phyloP scores from a whole-genome alignment of 352 stramenopile genomes.

The Phytophthora syringae region DNA sequence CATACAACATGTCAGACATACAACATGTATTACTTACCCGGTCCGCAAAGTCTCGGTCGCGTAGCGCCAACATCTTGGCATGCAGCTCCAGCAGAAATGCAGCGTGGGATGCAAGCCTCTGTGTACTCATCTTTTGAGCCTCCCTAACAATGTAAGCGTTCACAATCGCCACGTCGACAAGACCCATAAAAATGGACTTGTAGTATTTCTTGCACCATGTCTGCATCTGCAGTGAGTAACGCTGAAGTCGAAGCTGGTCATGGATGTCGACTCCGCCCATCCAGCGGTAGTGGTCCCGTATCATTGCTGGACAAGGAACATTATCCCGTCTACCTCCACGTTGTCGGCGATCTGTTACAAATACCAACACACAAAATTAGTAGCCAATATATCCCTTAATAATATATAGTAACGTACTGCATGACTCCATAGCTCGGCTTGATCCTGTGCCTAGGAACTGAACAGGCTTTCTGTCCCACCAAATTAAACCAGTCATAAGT shows the following conservation, averaged over 20 bases:
- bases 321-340: background rate
- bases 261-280: too few species aligned
- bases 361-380: background rate
- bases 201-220: constrained; percentile 25
- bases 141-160: constrained; percentile 26
- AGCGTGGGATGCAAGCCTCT: background rate
- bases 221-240: background rate
- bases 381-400: background rate
- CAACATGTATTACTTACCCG: constrained; percentile 4
- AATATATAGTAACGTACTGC: background rate
- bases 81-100: constrained; percentile 23
- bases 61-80: constrained; percentile 2
- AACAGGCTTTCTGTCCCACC: background rate
- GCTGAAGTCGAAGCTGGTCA: too few species aligned
- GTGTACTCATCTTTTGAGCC: background rate
- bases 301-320: background rate
- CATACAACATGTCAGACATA: constrained; percentile 4
- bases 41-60: background rate
- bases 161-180: constrained; percentile 31
- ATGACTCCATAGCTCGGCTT: constrained; percentile 7
- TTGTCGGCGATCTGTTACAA: too few species aligned
- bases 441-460: background rate
- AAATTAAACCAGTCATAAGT: background rate
- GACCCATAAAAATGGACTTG: constrained; percentile 29
- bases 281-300: background rate